Evolutionary conservation across 2,329 filamentous ascomycete species (phyloP).

Genomic region (Ceratocystis diversiconidia): DNA sequence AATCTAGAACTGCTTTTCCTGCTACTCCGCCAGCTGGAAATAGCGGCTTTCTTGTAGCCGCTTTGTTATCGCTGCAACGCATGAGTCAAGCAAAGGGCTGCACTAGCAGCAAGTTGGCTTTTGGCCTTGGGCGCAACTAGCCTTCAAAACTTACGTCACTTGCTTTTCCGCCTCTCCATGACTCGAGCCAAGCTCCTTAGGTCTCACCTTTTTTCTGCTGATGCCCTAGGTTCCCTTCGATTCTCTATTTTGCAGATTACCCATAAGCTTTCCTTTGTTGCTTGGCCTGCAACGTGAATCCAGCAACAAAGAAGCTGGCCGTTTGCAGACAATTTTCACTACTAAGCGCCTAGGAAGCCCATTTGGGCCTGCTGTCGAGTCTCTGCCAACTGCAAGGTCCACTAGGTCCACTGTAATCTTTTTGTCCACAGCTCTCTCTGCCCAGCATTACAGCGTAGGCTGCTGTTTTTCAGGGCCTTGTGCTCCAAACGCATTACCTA

Average conservation of each 20-base stretch:
- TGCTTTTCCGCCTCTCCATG: background rate
- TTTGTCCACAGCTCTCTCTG: too few relatives aligned
- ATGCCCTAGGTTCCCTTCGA: background rate
- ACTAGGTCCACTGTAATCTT: too few relatives aligned
- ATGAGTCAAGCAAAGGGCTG: too few relatives aligned
- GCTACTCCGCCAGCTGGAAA: too few relatives aligned
- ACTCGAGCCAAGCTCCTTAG: background rate
- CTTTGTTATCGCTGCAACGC: too few relatives aligned
- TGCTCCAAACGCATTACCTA: background rate
- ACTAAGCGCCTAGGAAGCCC: background rate
- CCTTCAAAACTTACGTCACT: background rate
- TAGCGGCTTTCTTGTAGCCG: too few relatives aligned
- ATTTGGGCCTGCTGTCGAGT: background rate
- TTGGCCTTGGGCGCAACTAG: too few relatives aligned
- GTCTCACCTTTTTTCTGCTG: background rate
- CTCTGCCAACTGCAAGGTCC: too few relatives aligned
- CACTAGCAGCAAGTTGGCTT: too few relatives aligned
- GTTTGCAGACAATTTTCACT: background rate
- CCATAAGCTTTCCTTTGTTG: background rate
- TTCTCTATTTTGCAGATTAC: background rate
- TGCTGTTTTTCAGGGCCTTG: too few relatives aligned
- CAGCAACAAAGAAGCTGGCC: background rate
- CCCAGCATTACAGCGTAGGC: too few relatives aligned
- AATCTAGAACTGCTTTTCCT: too few relatives aligned
- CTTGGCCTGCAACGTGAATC: background rate